Base-by-base conservation (phyloP, 805 yeast genomes). In the Clavispora phyllophila region DNA sequence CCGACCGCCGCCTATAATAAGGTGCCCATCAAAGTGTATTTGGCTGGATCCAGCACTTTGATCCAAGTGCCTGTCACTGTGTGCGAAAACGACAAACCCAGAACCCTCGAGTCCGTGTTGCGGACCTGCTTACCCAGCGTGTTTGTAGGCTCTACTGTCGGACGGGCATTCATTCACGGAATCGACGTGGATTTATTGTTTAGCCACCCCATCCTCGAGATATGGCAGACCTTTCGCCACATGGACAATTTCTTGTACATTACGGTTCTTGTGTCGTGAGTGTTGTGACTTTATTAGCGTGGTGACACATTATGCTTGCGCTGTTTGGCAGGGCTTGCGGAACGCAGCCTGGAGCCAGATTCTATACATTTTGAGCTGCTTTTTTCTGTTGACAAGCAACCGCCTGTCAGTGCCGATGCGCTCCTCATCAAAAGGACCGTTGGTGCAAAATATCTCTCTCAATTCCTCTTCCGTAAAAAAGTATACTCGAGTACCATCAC, bases 401-500 rank as follows among this genome's bases (percentile, higher is more conserved):
- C 99, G 71, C 60, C 96, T 77, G 66, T 93, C 99, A 1, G 95
- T 85, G 1, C 87, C 98, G 32, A 93, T 83, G 59, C 76, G 83
- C 31, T 70, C 76, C 49, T 86, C 91, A n/a, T 57, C 61, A 56
- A 91, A 88, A 15, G 70, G 70, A 5, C 73, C 69, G 22, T 63
- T 57, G 7, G 39, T 40, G 37, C 66, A 57, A 60, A 91, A 93
- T 3, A 91, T 85, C 36, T 75, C 68, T 47, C 86, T 72, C 44
- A 91, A 64, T 65, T 93, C 96, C 45, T 91, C 96, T 60, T 91
- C 98, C 2, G 96, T 87, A 69, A 93, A 93, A 68, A 93, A 93
- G 62, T 93, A 93, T 10, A 93, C 99, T 53, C 99, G 74, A 0
- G 99, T 93, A 37, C 99, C 99, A 61, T 93, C 99, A 29, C 99